A percentile compares a stretch with the other conserved stretches of the same genome.
Evolutionary conservation across 306 rosid genomes (phyloP).

Genomic region (Cercis canadensis): DNA sequence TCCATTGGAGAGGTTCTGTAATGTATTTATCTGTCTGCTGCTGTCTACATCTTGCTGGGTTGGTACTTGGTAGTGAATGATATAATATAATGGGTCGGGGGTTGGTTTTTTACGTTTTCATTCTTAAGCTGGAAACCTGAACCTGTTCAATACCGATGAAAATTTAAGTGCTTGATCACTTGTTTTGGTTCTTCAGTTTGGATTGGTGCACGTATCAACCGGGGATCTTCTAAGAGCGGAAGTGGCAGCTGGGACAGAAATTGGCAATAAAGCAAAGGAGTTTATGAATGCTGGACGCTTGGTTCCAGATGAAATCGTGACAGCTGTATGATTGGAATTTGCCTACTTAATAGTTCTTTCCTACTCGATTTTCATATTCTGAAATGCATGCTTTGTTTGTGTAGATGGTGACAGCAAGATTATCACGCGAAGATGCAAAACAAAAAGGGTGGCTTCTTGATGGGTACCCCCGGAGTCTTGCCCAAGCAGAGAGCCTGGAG

Average conservation of each 20-base stretch:
- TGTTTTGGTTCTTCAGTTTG: constrained; percentile 67
- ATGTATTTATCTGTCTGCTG: background rate
- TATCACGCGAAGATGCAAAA: constrained; percentile 68
- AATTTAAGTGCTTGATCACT: constrained; percentile 20
- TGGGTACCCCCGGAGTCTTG: constrained; percentile 82
- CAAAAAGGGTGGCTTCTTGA: constrained; percentile 97
- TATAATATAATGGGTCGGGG: background rate
- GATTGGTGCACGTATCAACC: constrained; percentile 92
- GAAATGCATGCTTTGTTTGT: constrained; percentile 28
- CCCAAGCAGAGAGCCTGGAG: constrained; percentile 83
- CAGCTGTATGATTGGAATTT: constrained; percentile 58
- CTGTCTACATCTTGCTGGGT: background rate
- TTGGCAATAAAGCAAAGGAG: constrained; percentile 89
- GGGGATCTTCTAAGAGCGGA: constrained; percentile 92
- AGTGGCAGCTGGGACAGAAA: constrained; percentile 85
- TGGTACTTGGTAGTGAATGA: background rate
- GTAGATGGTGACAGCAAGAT: constrained; percentile 85
- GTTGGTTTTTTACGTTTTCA: background rate
- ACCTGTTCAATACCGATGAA: background rate
- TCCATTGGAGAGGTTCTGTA: background rate
- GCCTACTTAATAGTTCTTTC: constrained; percentile 17
- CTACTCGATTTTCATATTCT: constrained; percentile 24
- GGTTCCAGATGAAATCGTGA: constrained; percentile 96
- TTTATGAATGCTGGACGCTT: constrained; percentile 84
- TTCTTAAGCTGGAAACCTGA: background rate